Conservation (phyloP, 768 basidiomycete genomes). For the Tulasnella sp. region DNA sequence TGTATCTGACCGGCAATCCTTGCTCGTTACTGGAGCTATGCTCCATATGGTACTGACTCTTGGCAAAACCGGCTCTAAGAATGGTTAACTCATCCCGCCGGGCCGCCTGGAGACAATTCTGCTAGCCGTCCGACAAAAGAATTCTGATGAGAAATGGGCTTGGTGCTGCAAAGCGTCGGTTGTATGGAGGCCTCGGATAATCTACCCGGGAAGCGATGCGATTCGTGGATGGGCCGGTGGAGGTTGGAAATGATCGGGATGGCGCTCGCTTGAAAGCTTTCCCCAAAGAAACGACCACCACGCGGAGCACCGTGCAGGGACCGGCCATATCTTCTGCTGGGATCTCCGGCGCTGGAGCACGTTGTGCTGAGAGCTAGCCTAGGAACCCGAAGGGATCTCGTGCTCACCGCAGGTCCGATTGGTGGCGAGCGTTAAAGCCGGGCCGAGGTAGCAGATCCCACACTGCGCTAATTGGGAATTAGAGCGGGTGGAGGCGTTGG, state of each 20-base stretch:
- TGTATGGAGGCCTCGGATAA: not conserved
- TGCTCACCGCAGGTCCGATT: not conserved
- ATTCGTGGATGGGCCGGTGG: not conserved
- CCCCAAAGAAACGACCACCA: not conserved
- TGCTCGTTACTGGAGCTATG: not conserved
- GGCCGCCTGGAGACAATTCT: slow-evolving; percentile 1
- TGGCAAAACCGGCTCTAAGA: not conserved
- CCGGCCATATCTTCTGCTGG: not conserved
- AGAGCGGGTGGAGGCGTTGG: not conserved
- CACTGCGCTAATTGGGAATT: not conserved
- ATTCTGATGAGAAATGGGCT: not conserved
- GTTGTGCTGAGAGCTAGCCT: not conserved
- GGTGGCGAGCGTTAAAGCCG: not conserved
- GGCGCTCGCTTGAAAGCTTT: not conserved
- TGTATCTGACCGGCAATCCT: not conserved
- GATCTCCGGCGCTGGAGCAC: not conserved
- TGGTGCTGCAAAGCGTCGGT: not conserved
- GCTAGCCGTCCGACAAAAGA: not conserved
- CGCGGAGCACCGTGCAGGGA: not conserved
- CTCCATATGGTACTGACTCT: not conserved
- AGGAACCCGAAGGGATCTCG: not conserved
- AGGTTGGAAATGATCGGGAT: not conserved
- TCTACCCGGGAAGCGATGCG: not conserved
- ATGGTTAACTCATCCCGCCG: not conserved
- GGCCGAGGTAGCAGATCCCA: not conserved